Base-by-base conservation (phyloP, 78 protist species). In the Mantamonas sphyraenae region DNA sequence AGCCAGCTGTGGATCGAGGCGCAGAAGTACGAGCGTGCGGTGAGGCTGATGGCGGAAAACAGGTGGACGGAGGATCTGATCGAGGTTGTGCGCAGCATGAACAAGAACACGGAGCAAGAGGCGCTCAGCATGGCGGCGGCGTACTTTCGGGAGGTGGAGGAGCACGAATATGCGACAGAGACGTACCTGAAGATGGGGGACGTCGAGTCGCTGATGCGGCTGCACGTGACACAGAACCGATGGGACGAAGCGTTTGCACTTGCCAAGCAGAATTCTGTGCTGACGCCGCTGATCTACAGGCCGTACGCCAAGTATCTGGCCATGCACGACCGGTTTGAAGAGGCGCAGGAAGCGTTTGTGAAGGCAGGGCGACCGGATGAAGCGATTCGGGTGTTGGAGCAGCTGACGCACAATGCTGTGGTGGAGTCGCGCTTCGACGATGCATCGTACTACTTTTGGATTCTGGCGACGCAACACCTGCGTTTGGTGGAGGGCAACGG, bases 301-400 rank as follows among this genome's bases (percentile, higher is more conserved):
- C 92, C 92, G 37, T 79, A 83, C 43, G 88, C 92, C n/a, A 33
- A 64, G 22, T 82, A 78, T 79, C 81, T 87, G 39, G 77, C 67
- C 2, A 35, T 10, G 31, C 12, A 45, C 31, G 88, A 79, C 58
- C 68, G 71, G 10, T 87, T 87, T 22, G 86, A 79, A 3, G 88
- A 83, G 45, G 88, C 93, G 14, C 86, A 83, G 57, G 55, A 40
- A 30, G 85, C 88, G 3, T 79, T 58, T 63, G 22, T 34, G n/a
- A 17, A 30, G 26, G 88, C 89, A 0, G 78, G 77, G 16, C 1
- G 38, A 14, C 73, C 79, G n/a, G 31, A 53, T 4, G 40, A 75
- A 38, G 71, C 92, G 33, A 2, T 71, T 24, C 53, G 30, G 34
- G 28, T 87, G 51, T 64, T 87, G 19, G 73, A 72, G 75, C 35